These are phyloP conservation scores for Amauroascus niger DNA, from an alignment of 2,329 filamentous ascomycete genomes.

Conservation along the genomic window DNA sequence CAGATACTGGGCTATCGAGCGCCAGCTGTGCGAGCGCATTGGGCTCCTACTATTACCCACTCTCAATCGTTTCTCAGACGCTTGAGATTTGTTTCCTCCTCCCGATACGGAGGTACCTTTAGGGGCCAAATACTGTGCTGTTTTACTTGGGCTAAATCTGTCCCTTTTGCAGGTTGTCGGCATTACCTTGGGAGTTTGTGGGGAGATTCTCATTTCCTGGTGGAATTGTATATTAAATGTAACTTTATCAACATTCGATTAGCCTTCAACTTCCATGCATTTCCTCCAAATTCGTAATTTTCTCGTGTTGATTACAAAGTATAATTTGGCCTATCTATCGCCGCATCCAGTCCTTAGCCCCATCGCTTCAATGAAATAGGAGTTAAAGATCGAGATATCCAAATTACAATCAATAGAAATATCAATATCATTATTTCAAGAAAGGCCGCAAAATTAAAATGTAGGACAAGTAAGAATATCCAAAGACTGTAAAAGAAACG, in stretches of 20 bases:
- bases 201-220: background rate
- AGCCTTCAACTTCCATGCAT: background rate
- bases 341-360: too few species aligned
- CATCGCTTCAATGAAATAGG: too few species aligned
- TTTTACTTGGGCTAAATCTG: background rate
- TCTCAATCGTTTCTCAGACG: background rate
- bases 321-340: too few species aligned
- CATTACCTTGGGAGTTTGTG: background rate
- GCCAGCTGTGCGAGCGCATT: background rate
- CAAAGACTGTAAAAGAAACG: too few species aligned
- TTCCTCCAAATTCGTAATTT: background rate
- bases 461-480: too few species aligned
- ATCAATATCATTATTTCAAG: too few species aligned
- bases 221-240: constrained; percentile 4
- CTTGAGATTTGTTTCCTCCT: background rate
- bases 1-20: too few species aligned
- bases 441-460: too few species aligned
- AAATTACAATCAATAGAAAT: too few species aligned
- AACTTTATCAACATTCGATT: background rate
- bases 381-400: too few species aligned
- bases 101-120: background rate
- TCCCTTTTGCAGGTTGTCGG: background rate
- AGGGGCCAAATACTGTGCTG: background rate
- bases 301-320: too few species aligned
- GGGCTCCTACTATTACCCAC: background rate